Base-by-base conservation (phyloP, 345 rosid species). In the Corymbia maculata region DNA sequence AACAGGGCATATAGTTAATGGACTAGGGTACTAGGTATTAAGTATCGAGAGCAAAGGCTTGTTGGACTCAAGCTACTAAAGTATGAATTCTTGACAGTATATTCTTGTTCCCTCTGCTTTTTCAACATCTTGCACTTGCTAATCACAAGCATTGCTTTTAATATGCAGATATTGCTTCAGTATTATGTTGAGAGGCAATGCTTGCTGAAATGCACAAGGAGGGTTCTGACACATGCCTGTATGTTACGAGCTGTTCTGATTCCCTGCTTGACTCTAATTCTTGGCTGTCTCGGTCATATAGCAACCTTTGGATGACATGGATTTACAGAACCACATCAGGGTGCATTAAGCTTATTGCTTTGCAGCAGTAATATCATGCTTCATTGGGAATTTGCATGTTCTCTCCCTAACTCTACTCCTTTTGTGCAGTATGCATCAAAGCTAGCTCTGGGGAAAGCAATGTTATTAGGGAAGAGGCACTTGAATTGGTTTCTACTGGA, bases 171-270 rank as follows among this genome's bases (percentile, higher is more conserved):
- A 70, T 89, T 95, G 93, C 95, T 95, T 86, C 96, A 95, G 87
- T 97, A 94, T 93, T 96, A 95, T 93, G 89, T 94, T 24, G 99
- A 97, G 92, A 95, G 99, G 36, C 99, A 97, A 89, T 97, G 99
- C 95, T 92, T 97, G 93, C 93, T 97, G 87, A 97, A 97, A 94
- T 95, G 99, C 91, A 95, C 95, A 30, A 91, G 96, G 93, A 91
- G 89, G 89, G 94, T 96, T 91, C 94, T 97, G 87, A 87, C 89
- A 88, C 98, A 93, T 93, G 94, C 99, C 47, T 90, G 99, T 97
- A 95, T 90, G 97, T 93, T 44, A 64, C 24, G 16, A 36, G 24
- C 42, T 50, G 49, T 86, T 45, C 57, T 89, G 75, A 30, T 85
- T 68, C 82, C 47, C 47, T 70, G 47, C 44, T 70, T 70, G 82